Evolutionary conservation across 345 rosid genomes (phyloP).

Genomic region (Leavenworthia alabamica): DNA sequence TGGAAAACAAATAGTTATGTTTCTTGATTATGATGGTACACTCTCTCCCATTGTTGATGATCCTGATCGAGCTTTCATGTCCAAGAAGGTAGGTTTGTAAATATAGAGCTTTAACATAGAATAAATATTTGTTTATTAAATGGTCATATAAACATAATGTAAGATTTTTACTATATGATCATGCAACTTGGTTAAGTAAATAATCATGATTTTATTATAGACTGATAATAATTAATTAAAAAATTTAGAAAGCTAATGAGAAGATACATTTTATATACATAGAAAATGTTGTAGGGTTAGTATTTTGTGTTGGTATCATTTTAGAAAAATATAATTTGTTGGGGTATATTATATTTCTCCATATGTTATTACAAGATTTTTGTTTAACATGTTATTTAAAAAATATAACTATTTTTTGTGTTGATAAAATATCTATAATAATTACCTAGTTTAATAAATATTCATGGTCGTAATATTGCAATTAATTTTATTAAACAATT

Average conservation of each 20-base stretch:
- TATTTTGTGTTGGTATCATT: background rate
- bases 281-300: too few relatives aligned
- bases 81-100: slow-evolving; percentile 44
- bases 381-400: background rate
- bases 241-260: too few relatives aligned
- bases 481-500: background rate
- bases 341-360: background rate
- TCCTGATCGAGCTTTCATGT: slow-evolving; percentile 86
- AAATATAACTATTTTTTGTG: background rate
- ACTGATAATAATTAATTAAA: too few relatives aligned
- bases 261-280: too few relatives aligned
- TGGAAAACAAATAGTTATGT: slow-evolving; percentile 83
- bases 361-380: too few relatives aligned
- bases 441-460: background rate
- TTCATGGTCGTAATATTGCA: background rate
- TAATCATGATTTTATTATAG: background rate
- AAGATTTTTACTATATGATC: background rate
- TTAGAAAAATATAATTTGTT: background rate
- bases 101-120: background rate
- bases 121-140: background rate
- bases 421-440: background rate
- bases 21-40: slow-evolving; percentile 88
- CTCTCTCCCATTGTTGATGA: slow-evolving; percentile 86
- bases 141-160: background rate
- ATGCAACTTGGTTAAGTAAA: background rate